Evolutionary conservation across 352 stramenopile genomes (phyloP), one percentile per base, ranked within the genome.

Genomic region (Phytopythium ostracodes): DNA sequence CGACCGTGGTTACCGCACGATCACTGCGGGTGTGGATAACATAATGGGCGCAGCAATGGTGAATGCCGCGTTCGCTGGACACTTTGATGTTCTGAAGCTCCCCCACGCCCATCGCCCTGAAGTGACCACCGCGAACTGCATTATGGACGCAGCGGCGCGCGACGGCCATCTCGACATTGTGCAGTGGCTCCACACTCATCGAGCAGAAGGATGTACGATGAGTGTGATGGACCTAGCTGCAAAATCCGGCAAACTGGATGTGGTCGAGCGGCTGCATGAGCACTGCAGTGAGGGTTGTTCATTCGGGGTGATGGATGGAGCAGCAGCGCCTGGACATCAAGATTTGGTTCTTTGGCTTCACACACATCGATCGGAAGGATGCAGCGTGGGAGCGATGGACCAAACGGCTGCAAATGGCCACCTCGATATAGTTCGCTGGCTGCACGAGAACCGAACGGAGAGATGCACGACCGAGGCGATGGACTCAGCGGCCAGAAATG

Each of bases 381-480:
- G 42, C 14, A 47, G 20, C 7, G 42, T 10, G 4, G 18, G 20
- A 1, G 44, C n/a, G 17, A 51, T 51, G 44, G n/a, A 64, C 9
- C 46, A 49, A 2, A 57, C 64, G n/a, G 64, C 67, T 59, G 56
- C 57, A 4, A 68, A 68, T 8, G 67, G 67, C 4, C 53, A 71
- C 33, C 27, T 74, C 11, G 53, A 66, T 36, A 42, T 74, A 6
- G 60, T 74, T 10, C 38, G 67, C 27, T 77, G 63, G 70, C 42
- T 74, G 15, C 24, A 75, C 46, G 38, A 44, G 12, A 44, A 44
- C 15, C 38, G 38, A 10, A 7, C 14, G 2, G 38, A 44, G 17
- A 8, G 38, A 18, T 20, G 15, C 12, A 44, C 15, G 4, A 15
- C 6, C 1, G 31, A 22, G 0, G 58, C 58, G 24, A 69, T 80